phyloP scores from a whole-genome alignment of 1,284 basidiomycete genomes.

The Marasmius fiardii region DNA sequence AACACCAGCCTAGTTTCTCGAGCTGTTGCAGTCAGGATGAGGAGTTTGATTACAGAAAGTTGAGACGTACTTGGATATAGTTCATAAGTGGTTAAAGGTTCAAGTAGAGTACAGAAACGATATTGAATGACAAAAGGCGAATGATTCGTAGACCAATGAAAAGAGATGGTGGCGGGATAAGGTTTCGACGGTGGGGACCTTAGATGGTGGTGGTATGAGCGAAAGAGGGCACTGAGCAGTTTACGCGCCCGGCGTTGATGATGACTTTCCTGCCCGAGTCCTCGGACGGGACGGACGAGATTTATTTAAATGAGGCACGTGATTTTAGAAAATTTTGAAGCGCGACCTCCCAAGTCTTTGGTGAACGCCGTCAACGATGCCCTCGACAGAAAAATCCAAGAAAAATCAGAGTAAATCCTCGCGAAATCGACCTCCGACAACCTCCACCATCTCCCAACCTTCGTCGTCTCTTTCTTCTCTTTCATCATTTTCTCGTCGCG shows the following conservation, averaged over 20 bases:
- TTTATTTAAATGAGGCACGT: slow-evolving; percentile 6
- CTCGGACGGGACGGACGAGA: not conserved
- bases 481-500: slow-evolving; percentile 62
- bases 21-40: slow-evolving; percentile 51
- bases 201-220: not conserved
- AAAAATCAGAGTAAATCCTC: slow-evolving; percentile 51
- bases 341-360: not conserved
- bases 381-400: slow-evolving; percentile 43
- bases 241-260: not conserved
- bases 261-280: not conserved
- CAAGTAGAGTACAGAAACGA: slow-evolving; percentile 7
- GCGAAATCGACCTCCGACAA: slow-evolving; percentile 49
- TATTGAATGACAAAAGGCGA: not conserved
- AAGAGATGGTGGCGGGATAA: not conserved
- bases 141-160: not conserved
- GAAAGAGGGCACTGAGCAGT: not conserved
- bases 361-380: slow-evolving; percentile 24
- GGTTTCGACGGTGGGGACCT: not conserved
- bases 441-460: slow-evolving; percentile 59
- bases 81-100: slow-evolving; percentile 40
- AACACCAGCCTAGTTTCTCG: slow-evolving; percentile 73
- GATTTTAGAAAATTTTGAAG: slow-evolving; percentile 16
- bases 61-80: slow-evolving; percentile 58
- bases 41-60: slow-evolving; percentile 7
- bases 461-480: slow-evolving; percentile 40